Base-by-base conservation (phyloP, 2,329 filamentous ascomycete species). In the Exophiala oligosperma region DNA sequence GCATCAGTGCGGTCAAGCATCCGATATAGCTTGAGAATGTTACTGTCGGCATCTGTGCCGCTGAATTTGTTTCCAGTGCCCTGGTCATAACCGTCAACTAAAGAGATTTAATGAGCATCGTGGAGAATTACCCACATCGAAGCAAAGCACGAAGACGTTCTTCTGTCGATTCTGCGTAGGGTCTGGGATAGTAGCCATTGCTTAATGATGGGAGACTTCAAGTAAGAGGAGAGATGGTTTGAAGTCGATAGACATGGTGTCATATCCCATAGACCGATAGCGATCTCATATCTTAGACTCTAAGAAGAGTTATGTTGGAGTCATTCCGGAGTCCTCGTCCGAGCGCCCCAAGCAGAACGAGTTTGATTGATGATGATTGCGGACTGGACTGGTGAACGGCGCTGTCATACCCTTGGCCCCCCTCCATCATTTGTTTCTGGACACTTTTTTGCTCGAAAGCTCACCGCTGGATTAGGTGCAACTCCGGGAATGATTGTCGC, bases 21-120 rank as follows among this genome's bases (percentile, higher is more conserved):
- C 38, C 74, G 73, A 68, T 75, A 77, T 29, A 78, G 75, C 62
- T 76, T 78, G 49, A 78, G 68, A 32, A 78, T 77, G 68, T 78
- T 78, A 66, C 75, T 78, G 62, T 78, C 76, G 2, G 73, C 73
- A 50, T 74, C 71, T 54, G 75, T 76, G 17, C 76, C 75, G 12
- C 68, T 68, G 56, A 75, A 78, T 52, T 74, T 76, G 56, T 76
- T 77, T 4, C 75, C 75, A 0, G 76, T 78, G 32, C 76, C 76
- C 67, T 79, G 17, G 71, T 54, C 23, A 38, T 61, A 17, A 54
- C 26, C 51, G 55, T 9, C 58, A 49, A 47, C 29, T 17, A 17
- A 53, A 21, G 6, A 6, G 11, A 28, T 1, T 26, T 14, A 21
- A 32, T 7, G 12, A 47, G 21, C 21, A 32, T 26, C n/a, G 14